Base-by-base conservation (phyloP, 805 yeast species). In the Zygosaccharomyces pseudorouxii region DNA sequence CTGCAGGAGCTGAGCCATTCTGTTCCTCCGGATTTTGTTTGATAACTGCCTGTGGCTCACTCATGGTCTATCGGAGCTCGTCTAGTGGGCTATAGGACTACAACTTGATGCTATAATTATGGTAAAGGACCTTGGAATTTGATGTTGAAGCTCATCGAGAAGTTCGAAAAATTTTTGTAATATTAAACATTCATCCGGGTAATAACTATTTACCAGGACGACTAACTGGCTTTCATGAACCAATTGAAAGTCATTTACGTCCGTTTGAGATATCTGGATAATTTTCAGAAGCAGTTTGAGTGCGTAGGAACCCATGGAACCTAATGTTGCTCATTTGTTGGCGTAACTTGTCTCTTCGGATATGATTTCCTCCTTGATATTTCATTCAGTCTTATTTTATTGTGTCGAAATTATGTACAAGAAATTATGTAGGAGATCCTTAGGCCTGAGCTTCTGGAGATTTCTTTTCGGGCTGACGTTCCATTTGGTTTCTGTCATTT, bases 91-190 rank as follows among this genome's bases (percentile, higher is more conserved):
- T 33, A 41, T 19, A 11, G n/a, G 36, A 16, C 36, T 29, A 18
- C 25, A 29, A 41, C 12, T 19, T 25, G 19, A 7, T 10, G 10
- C 2, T 8, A 3, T 4, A 11, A n/a, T 8, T 18, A n/a, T 8
- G 6, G 18, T 28, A n/a, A 19, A 41, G 25, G 12, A 36, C 14
- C 31, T 11, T 25, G 5, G n/a, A 27, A 22, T 3, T 22, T 14
- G 19, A 14, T 27, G 35, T 12, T 31, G 27, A 22, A 42, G 39
- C 31, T 42, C 44, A 41, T 41, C 44, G 33, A 41, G 33, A 39
- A 23, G 20, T 41, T 29, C 18, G 44, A 41, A 41, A 41, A 41
- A 29, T 29, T 41, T 41, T 41, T 41, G 44, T 41, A 31, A 29
- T 29, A 23, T 29, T 29, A 29, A 29, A 29, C 16, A 4, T 14